Conservation (phyloP, 148 eudicot genomes). For the Tetragonia tetragonoides region DNA sequence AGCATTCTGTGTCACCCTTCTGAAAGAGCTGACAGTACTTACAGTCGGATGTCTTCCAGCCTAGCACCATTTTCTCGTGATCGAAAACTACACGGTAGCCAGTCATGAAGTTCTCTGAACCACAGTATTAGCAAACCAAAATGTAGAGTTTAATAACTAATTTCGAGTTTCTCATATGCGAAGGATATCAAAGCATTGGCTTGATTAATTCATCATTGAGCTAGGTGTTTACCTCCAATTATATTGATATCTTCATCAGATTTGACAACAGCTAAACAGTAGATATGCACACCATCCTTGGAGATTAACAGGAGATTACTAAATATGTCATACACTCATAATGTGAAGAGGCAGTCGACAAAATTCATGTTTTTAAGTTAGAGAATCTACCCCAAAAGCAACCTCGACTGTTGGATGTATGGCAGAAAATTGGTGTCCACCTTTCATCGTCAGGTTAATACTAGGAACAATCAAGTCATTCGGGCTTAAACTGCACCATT, state of each 20-base stretch:
- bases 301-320: slow-evolving; percentile 13
- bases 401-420: slow-evolving; percentile 36
- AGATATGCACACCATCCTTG: slow-evolving; percentile 40
- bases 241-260: slow-evolving; percentile 40
- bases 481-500: slow-evolving; percentile 48
- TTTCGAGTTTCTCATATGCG: neutral
- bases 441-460: slow-evolving; percentile 66
- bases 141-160: neutral
- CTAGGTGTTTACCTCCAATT: slow-evolving; percentile 34
- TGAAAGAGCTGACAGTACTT: slow-evolving; percentile 8
- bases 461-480: slow-evolving; percentile 28
- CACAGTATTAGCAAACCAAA: neutral
- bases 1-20: neutral
- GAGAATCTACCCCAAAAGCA: slow-evolving; percentile 25
- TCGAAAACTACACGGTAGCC: slow-evolving; percentile 46
- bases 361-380: neutral
- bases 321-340: neutral
- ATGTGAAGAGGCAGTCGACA: neutral
- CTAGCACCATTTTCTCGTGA: slow-evolving; percentile 39
- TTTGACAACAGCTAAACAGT: slow-evolving; percentile 65
- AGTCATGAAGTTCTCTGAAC: slow-evolving; percentile 46
- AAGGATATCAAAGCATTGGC: neutral
- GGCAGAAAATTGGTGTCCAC: slow-evolving; percentile 49
- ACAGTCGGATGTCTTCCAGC: slow-evolving; percentile 46
- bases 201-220: neutral